Conservation (phyloP, 345 rosid species). For the Rhizophora apiculata region DNA sequence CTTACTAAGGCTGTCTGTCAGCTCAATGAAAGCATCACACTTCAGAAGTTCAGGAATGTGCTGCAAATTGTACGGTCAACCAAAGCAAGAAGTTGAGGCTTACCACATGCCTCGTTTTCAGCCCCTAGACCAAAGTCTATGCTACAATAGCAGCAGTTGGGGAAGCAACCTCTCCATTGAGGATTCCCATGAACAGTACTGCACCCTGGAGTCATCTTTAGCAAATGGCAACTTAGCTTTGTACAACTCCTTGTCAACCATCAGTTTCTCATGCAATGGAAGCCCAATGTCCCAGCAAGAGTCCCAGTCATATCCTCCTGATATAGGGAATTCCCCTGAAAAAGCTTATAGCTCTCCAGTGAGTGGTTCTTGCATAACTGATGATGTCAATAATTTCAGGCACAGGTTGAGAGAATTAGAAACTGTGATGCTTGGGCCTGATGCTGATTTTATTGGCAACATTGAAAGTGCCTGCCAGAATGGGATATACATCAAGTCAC, state of each 20-base stretch:
- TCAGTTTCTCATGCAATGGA: slow-evolving; percentile 43
- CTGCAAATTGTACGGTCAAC: slow-evolving; percentile 37
- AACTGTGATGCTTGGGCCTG: slow-evolving; percentile 82
- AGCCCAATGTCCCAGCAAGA: slow-evolving; percentile 55
- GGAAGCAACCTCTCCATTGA: slow-evolving; percentile 29
- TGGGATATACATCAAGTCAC: slow-evolving; percentile 18
- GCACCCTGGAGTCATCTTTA: slow-evolving; percentile 64
- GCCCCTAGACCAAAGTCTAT: slow-evolving; percentile 28
- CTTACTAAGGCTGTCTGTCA: not conserved
- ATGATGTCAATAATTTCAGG: slow-evolving; percentile 54
- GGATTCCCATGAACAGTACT: slow-evolving; percentile 42
- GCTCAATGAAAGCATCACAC: slow-evolving; percentile 38
- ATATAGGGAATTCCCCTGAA: slow-evolving; percentile 50
- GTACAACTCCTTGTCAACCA: slow-evolving; percentile 41
- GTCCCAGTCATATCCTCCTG: slow-evolving; percentile 34
- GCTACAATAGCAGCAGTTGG: slow-evolving; percentile 26
- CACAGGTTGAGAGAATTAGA: slow-evolving; percentile 79
- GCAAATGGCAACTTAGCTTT: slow-evolving; percentile 31
- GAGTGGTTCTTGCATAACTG: slow-evolving; percentile 74
- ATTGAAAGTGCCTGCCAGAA: slow-evolving; percentile 31
- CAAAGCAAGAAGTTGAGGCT: slow-evolving; percentile 40
- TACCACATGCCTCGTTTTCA: slow-evolving; percentile 42
- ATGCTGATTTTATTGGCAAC: slow-evolving; percentile 47
- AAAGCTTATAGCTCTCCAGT: slow-evolving; percentile 51
- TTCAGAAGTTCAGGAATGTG: slow-evolving; percentile 39